Base-by-base conservation (phyloP, 768 basidiomycete species). In the Jaapia argillacea region DNA sequence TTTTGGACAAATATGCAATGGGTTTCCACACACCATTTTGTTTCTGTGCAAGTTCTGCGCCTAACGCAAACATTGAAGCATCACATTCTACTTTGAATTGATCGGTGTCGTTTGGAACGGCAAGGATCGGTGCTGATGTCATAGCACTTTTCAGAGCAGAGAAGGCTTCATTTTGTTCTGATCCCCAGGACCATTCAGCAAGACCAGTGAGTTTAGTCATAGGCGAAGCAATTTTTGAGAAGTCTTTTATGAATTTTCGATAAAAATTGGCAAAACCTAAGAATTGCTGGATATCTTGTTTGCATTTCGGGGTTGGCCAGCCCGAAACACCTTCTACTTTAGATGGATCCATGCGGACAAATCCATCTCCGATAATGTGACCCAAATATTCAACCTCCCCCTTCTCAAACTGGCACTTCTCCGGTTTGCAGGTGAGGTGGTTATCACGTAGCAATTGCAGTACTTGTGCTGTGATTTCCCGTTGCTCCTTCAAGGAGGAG, bases 1-100 rank as follows among this genome's bases (percentile, higher is more conserved):
- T 24, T 21, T 48, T 49, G 7, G 52, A 54, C 14, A 49, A 31
- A 28, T 49, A 61, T 5, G 52, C 54, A 20, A 61, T 42, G 5
- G 60, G 53, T 20, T 50, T 51, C 52, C 35, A 54, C 45, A 2
- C 22, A 22, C 48, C 49, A 3, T 53, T 42, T 1, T 33, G 26
- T 4, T 39, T 18, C 46, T 65, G 63, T 1, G 52, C 48, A 1
- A 65, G 47, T 2, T 63, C 52, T 6, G 44, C 59, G 4, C 55
- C 61, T 16, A 55, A 48, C 1, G 59, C 63, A 39, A 24, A 57
- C 24, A 48, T 44, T 3, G 48, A 51, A 13, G 43, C 39, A 36
- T 49, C 47, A 6, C 31, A 27, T 31, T 42, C 40, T 26, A 48
- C 23, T 6, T 21, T 16, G 27, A 42, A 26, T 16, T 20, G 37